Base-by-base conservation (phyloP, 768 basidiomycete genomes). In the Lactifluus piperatus region DNA sequence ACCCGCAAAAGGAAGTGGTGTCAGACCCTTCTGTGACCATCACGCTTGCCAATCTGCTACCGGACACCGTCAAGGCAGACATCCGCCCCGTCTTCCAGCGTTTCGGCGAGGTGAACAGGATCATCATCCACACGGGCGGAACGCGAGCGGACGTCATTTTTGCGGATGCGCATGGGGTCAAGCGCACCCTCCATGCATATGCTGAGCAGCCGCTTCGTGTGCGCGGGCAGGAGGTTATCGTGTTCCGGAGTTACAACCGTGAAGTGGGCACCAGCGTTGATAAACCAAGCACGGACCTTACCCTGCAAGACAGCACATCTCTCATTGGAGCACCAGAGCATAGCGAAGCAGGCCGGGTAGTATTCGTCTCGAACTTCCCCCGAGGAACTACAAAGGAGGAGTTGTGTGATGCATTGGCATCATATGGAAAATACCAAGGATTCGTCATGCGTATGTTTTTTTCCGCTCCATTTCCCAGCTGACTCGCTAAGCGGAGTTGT, bases 391-490 rank as follows among this genome's bases (percentile, higher is more conserved):
- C 48, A 5, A 43, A 18, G n/a, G 36, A 27, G 18, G 54, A 60
- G 2, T 9, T 60, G 5, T 30, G 11, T 26, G 50, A 60, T 4
- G 44, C 50, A 2, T 22, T 60, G 20, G 49, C 16, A 44, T 29
- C 30, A 22, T 39, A 56, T 20, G 54, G 59, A 1, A 55, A 32
- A n/a, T 27, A 39, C 37, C 29, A 60, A 5, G 8, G 13, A 41
- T 30, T 51, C 18, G 54, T 56, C n/a, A 60, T 56, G 50, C 59
- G 59, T 60, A 41, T 27, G 54, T 46, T 7, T 46, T 11, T 22
- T 18, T 37, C 20, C 1, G 14, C 20, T 26, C 5, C 26, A 0
- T 51, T 27, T 30, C 13, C 47, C 26, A 36, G 18, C 4, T 5
- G 24, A 11, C 5, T 14, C 22, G 14, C 37, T 54, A 24, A 51